phyloP scores from a whole-genome alignment of 202 grass and related monocot species.

The Setaria viridis region DNA sequence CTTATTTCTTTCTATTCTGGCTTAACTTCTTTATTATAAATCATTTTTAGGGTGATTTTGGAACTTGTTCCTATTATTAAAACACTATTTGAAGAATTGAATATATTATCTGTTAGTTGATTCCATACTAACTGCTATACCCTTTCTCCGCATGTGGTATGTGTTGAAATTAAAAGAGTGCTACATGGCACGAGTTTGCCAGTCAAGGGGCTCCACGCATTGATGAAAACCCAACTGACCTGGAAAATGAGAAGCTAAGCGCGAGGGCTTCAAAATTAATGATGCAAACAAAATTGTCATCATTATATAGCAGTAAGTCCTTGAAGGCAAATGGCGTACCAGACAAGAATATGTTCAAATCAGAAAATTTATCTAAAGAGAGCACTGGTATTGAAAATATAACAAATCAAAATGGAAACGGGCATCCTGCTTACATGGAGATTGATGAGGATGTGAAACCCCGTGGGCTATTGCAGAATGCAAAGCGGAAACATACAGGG shows the following conservation, averaged over 20 bases:
- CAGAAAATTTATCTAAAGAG: conserved; percentile 52
- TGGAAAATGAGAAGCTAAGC: conserved; percentile 66
- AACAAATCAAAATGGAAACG: conserved; percentile 52
- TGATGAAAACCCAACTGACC: conserved; percentile 44
- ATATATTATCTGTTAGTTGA: conserved; percentile 11
- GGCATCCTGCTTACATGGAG: conserved; percentile 42
- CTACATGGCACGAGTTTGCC: conserved; percentile 36
- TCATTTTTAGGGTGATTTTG: conserved; percentile 10
- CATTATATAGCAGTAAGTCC: conserved; percentile 60
- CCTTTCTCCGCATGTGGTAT: conserved; percentile 39
- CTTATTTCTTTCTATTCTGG: conserved; percentile 12
- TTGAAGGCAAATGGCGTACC: conserved; percentile 56
- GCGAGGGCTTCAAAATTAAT: conserved; percentile 59
- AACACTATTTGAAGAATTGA: not conserved
- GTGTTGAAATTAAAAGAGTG: conserved; percentile 46
- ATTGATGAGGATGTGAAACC: conserved; percentile 70
- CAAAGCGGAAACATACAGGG: conserved; percentile 71
- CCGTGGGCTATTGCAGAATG: conserved; percentile 45
- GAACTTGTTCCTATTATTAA: conserved; percentile 11
- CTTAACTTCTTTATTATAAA: conserved; percentile 16
- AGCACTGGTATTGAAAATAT: conserved; percentile 61
- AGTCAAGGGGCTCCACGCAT: conserved; percentile 38
- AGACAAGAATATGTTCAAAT: conserved; percentile 65
- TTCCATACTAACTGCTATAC: conserved; percentile 45
- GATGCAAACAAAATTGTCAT: conserved; percentile 79